Percentiles rank a stretch among this genome's conserved stretches.
phyloP scores from a whole-genome alignment of 306 rosid genomes.

The Astragalus membranaceus region DNA sequence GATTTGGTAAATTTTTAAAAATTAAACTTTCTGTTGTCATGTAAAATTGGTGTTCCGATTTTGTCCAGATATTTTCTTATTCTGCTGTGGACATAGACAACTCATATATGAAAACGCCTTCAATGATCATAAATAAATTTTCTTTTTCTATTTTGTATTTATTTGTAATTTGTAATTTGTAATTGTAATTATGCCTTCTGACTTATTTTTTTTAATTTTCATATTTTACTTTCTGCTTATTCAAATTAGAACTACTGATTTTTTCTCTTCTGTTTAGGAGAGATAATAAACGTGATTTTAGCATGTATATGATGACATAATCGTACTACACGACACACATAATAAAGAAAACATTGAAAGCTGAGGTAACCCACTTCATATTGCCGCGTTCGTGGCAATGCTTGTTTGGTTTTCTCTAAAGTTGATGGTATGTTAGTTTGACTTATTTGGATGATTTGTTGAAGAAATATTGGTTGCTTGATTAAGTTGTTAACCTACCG shows the following conservation, averaged over 20 bases:
- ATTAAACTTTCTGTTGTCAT: no score
- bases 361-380: neutral
- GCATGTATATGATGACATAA: neutral
- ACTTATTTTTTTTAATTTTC: neutral
- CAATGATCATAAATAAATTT: no score
- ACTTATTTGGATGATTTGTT: neutral
- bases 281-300: neutral
- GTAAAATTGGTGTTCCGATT: no score
- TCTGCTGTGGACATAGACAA: no score
- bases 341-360: neutral
- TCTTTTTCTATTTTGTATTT: no score
- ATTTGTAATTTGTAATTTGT: no score
- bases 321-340: neutral
- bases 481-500: conserved; percentile 15
- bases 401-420: neutral
- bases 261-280: neutral
- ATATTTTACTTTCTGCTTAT: neutral
- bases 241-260: neutral
- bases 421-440: neutral
- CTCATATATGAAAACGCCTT: no score
- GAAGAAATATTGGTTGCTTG: neutral
- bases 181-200: neutral
- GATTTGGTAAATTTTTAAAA: no score
- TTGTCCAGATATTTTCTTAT: no score
- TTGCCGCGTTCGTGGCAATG: neutral